Conservation (phyloP, 208 protist genomes). For the Crithidia acanthocephali region DNA sequence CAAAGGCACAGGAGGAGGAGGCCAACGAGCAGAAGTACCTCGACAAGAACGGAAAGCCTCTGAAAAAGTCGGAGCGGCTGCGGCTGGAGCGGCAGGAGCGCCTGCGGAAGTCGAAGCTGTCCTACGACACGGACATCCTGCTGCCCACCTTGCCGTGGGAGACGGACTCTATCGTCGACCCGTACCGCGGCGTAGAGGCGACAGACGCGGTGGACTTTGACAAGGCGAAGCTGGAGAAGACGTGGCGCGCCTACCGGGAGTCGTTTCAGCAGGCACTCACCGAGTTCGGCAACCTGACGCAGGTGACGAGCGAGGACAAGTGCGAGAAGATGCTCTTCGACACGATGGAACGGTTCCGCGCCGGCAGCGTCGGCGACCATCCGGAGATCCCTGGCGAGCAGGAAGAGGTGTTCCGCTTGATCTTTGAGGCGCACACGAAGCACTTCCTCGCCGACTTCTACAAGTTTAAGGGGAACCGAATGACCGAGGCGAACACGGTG, state of each 20-base stretch:
- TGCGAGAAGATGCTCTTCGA: slow-evolving; percentile 84
- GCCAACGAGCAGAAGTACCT: slow-evolving; percentile 11
- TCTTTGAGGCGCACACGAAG: slow-evolving; percentile 90
- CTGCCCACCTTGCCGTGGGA: slow-evolving; percentile 89
- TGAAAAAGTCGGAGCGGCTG: slow-evolving; percentile 76
- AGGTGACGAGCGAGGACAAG: slow-evolving; percentile 80
- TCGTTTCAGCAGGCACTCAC: slow-evolving; percentile 82
- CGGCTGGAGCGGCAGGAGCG: slow-evolving; percentile 79
- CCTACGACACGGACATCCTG: slow-evolving; percentile 83
- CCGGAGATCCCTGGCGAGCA: slow-evolving; percentile 73
- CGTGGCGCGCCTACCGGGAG: slow-evolving; percentile 79
- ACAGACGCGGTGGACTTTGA: slow-evolving; percentile 75
- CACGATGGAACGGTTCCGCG: slow-evolving; percentile 74
- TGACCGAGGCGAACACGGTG: slow-evolving; percentile 69
- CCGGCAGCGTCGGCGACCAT: slow-evolving; percentile 79
- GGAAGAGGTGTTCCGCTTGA: slow-evolving; percentile 73
- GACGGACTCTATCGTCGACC: slow-evolving; percentile 84
- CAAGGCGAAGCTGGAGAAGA: slow-evolving; percentile 80
- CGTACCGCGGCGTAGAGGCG: slow-evolving; percentile 75
- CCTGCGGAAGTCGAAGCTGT: slow-evolving; percentile 71
- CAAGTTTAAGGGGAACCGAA: slow-evolving; percentile 80
- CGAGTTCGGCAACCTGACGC: slow-evolving; percentile 85
- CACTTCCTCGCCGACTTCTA: slow-evolving; percentile 90
- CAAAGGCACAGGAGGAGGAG: slow-evolving; percentile 23
- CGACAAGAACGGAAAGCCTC: slow-evolving; percentile 40